Base-by-base conservation (phyloP, 352 stramenopile genomes). In the Phytophthora sansomeana region DNA sequence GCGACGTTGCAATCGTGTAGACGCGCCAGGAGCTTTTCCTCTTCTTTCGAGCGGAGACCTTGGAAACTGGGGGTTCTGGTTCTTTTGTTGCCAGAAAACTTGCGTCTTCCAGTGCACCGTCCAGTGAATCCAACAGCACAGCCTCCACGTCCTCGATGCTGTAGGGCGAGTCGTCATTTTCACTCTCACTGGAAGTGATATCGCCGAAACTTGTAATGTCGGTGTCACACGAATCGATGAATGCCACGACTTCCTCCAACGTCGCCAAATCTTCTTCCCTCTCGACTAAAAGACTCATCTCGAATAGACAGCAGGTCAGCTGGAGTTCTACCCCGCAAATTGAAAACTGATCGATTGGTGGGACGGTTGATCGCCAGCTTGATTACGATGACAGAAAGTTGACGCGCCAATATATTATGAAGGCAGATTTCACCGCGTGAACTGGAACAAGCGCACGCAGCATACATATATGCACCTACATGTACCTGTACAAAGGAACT, bases 171-270 rank as follows among this genome's bases (percentile, higher is more conserved):
- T 46, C 24, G 19, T 53, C 49, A 19, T 54, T 59, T 28, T 72
- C 57, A n/a, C 62, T 70, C 26, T 59, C 46, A 24, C 55, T 66
- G 13, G 32, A 49, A 14, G 58, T 63, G 43, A 41, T 19, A 16
- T 59, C 38, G 10, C 29, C 42, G 10, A 42, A 7, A 19, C 29
- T 52, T 11, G 11, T 35, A 13, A 4, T 46, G 1, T 36, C 50
- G 3, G 43, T 39, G 33, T 72, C 59, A 39, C 47, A 71, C n/a
- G 69, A 58, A 30, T 77, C 69, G 42, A 77, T 77, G 38, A 74
- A 72, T 19, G 69, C 57, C 19, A 74, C 48, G 6, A 74, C 35
- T 4, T 68, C 62, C 19, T 74, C 69, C 63, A 77, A 19, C 21
- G 69, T 58, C 33, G 49, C 30, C 1, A 44, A n/a, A 39, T 65